phyloP scores from a whole-genome alignment of 2,329 filamentous ascomycete species.

The Diaporthe humulicola region DNA sequence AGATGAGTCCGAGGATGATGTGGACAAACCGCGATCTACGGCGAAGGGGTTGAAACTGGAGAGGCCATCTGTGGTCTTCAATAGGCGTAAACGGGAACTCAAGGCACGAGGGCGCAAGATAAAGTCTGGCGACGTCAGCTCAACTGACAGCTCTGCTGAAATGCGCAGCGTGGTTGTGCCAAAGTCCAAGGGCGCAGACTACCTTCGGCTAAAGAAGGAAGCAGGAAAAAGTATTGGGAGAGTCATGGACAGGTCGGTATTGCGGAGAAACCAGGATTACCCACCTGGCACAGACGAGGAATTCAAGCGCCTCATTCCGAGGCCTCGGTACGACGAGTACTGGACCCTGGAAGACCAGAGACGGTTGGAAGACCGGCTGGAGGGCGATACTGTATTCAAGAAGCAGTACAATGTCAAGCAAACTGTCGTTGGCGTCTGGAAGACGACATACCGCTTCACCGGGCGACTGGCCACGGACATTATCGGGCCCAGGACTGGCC shows the following conservation, averaged over 20 bases:
- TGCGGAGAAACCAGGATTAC: not conserved
- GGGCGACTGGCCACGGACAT: not conserved
- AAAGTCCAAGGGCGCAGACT: not conserved
- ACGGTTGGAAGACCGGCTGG: not conserved
- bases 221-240: not conserved
- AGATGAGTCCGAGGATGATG: not conserved
- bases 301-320: not conserved
- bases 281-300: not conserved
- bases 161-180: not conserved
- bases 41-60: not conserved
- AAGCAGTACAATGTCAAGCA: not conserved
- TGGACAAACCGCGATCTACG: too few relatives aligned
- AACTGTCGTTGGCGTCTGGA: not conserved
- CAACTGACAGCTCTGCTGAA: not conserved
- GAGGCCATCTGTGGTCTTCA: not conserved
- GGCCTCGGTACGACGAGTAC: not conserved
- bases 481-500: not conserved
- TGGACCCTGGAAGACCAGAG: not conserved
- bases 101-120: not conserved
- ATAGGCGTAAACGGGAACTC: not conserved
- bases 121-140: not conserved
- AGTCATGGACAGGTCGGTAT: not conserved
- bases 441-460: not conserved
- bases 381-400: not conserved
- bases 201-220: not conserved